Base-by-base conservation (phyloP, 208 protist genomes). In the Trypanosomatidae sp. region DNA sequence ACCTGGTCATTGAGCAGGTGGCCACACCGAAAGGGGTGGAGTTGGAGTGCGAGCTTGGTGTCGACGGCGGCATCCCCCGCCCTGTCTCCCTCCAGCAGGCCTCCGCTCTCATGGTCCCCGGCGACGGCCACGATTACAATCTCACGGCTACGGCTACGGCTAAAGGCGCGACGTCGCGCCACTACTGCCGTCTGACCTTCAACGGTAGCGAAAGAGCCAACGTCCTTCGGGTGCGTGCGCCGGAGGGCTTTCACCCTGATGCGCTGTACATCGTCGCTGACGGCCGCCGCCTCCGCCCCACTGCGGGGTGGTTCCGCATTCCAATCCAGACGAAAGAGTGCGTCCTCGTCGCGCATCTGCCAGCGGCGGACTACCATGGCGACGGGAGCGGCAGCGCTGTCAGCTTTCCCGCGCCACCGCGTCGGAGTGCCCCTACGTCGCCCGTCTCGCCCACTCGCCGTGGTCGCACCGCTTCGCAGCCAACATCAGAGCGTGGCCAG, bases 1-100 rank as follows among this genome's bases (percentile, higher is more conserved):
- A 96, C 64, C 75, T 96, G 10, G 73, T 85, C 4, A 90, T 96
- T 71, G 91, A 96, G 78, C 77, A 88, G 58, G 75, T 94, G n/a
- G 77, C 86, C 39, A 73, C 82, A 0, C 55, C 77, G 10, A 85
- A 85, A 64, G 86, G 83, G 4, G 68, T 80, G 25, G 80, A 83
- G 12, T 56, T 96, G 12, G 69, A 81, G 39, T 96, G 91, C 53
- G 91, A 94, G 72, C 74, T 96, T 3, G 83, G 76, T 59, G 81
- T 96, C 22, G 88, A 92, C 44, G 77, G 81, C 52, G 81, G 83
- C 12, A 77, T 86, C 0, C 69, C 86, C 12, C 82, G 83, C 28
- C 68, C 84, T 1, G 84, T 94, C 0, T 69, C 71, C 1, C 84
- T 94, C 19, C 77, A 84, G 25, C 64, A 71, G 19, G 77, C 74